phyloP scores from a whole-genome alignment of 768 basidiomycete species.

The Pulveroboletus frians region DNA sequence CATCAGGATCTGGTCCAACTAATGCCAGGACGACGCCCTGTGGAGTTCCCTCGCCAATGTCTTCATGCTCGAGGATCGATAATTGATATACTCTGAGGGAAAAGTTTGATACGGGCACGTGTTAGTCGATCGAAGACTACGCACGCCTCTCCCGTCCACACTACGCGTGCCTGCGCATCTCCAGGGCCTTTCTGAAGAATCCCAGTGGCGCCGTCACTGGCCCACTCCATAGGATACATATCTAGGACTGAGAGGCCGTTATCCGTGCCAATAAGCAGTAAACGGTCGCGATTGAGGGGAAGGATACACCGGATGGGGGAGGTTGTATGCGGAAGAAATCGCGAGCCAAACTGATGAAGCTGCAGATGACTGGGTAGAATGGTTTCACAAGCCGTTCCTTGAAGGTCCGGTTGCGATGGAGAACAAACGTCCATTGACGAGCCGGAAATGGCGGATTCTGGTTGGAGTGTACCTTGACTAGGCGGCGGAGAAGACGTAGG shows the following conservation, averaged over 20 bases:
- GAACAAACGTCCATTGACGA: conserved; percentile 24
- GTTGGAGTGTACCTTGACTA: background rate
- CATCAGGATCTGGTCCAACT: conserved; percentile 58
- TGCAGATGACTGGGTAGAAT: conserved; percentile 60
- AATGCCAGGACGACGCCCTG: conserved; percentile 76
- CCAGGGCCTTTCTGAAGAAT: conserved; percentile 54
- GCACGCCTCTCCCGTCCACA: conserved; percentile 80
- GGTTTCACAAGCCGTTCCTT: conserved; percentile 42
- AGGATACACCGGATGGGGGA: conserved; percentile 71
- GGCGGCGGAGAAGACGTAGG: conserved; percentile 13
- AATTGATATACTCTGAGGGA: conserved; percentile 65
- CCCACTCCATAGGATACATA: conserved; percentile 73
- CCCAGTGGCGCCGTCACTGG: conserved; percentile 37
- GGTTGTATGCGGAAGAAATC: conserved; percentile 78
- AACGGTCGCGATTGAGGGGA: conserved; percentile 57
- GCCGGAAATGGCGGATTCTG: conserved; percentile 9
- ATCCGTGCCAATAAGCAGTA: conserved; percentile 76
- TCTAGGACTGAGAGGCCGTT: conserved; percentile 78
- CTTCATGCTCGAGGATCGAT: conserved; percentile 61
- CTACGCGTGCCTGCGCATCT: conserved; percentile 59
- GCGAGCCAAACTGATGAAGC: conserved; percentile 76
- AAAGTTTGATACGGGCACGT: background rate
- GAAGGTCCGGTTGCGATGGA: conserved; percentile 31
- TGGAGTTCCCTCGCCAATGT: conserved; percentile 50
- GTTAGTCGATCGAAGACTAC: conserved; percentile 14